A percentile compares a stretch with the other conserved stretches of the same genome.
Evolutionary conservation across 176 grass and related monocot species (phyloP).

Genomic region (Hordeum vulgare): MorexV3_pseudomolecules_assembly NC_058518.1:512807201-512807700

Average conservation of each 20-base stretch:
- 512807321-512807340: conserved; percentile 51
- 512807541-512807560: neutral
- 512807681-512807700: conserved; percentile 61
- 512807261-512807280: conserved; percentile 60
- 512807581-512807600: neutral
- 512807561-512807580: neutral
- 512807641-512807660: conserved; percentile 37
- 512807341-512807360: conserved; percentile 43
- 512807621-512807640: conserved; percentile 35
- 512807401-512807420: conserved; percentile 58
- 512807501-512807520: neutral
- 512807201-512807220: conserved; percentile 74
- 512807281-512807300: conserved; percentile 57
- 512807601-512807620: conserved; percentile 13
- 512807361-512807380: conserved; percentile 38
- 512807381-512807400: conserved; percentile 29
- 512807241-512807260: conserved; percentile 73
- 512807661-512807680: conserved; percentile 59
- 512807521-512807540: neutral
- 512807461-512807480: neutral
- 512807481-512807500: neutral
- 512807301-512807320: conserved; percentile 56
- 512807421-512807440: conserved; percentile 18
- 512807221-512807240: conserved; percentile 68
- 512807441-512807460: neutral